phyloP scores from a whole-genome alignment of 352 stramenopile genomes.

The Phytophthora megakarya region DNA sequence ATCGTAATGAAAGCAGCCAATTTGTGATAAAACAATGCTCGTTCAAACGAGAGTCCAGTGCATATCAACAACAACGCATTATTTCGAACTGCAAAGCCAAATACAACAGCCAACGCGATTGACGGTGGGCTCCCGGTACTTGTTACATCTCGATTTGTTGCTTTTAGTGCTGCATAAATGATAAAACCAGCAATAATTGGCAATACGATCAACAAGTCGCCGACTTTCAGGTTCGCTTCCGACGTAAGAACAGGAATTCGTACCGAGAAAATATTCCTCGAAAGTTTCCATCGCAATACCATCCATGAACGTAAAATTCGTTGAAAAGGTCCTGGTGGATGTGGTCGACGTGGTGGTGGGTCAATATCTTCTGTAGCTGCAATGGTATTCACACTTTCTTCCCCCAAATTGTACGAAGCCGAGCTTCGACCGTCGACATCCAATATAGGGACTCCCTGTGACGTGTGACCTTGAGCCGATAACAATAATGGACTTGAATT shows the following conservation, averaged over 20 bases:
- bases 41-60: slow-evolving; percentile 54
- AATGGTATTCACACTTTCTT: slow-evolving; percentile 30
- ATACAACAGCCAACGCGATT: slow-evolving; percentile 43
- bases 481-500: slow-evolving; percentile 23
- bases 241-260: slow-evolving; percentile 38
- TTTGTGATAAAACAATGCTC: slow-evolving; percentile 65
- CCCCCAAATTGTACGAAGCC: slow-evolving; percentile 27
- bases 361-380: slow-evolving; percentile 22
- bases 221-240: slow-evolving; percentile 40
- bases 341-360: slow-evolving; percentile 5
- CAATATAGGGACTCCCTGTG: slow-evolving; percentile 34
- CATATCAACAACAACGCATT: slow-evolving; percentile 50
- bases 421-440: slow-evolving; percentile 29
- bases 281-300: slow-evolving; percentile 41
- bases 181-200: slow-evolving; percentile 17
- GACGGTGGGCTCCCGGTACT: slow-evolving; percentile 28
- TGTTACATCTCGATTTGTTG: slow-evolving; percentile 18
- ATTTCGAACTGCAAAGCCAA: slow-evolving; percentile 56
- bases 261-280: slow-evolving; percentile 33
- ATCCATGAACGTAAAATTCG: slow-evolving; percentile 37
- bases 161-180: slow-evolving; percentile 15
- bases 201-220: slow-evolving; percentile 44
- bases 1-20: slow-evolving; percentile 46
- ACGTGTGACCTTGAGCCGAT: slow-evolving; percentile 16
- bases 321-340: slow-evolving; percentile 28